A percentile compares a stretch with the other conserved stretches of the same genome.
Evolutionary conservation across 371 early-diverging fungal species (phyloP).

Genomic region (Blakeslea trispora): DNA sequence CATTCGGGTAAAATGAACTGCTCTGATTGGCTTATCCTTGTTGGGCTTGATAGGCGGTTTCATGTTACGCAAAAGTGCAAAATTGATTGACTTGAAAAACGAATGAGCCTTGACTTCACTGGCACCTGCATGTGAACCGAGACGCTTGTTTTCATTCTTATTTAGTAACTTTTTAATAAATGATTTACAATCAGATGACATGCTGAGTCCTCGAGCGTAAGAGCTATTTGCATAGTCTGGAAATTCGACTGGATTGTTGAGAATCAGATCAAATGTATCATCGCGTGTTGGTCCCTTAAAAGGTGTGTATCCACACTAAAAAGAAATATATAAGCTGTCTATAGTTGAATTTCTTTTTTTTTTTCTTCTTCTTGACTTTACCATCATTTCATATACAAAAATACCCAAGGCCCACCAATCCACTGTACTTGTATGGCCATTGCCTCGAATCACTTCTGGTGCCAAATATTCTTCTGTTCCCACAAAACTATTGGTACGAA

Average conservation of each 20-base stretch:
- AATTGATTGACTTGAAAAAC: conserved; percentile 91
- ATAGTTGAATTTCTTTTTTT: too few relatives aligned
- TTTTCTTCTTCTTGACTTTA: conserved; percentile 18
- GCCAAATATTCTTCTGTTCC: conserved; percentile 96
- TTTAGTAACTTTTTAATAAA: conserved; percentile 80
- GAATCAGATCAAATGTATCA: conserved; percentile 80
- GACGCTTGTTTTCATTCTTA: conserved; percentile 83
- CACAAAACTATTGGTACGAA: conserved; percentile 92
- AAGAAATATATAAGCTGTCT: conserved; percentile 12
- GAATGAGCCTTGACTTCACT: conserved; percentile 93
- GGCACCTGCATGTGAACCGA: conserved; percentile 89
- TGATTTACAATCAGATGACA: conserved; percentile 63
- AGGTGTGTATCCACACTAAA: conserved; percentile 81
- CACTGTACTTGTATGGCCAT: conserved; percentile 83
- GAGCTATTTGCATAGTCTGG: conserved; percentile 47
- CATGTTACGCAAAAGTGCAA: conserved; percentile 86
- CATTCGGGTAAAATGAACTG: conserved; percentile 63
- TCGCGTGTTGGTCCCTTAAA: conserved; percentile 90
- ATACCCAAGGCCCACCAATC: conserved; percentile 99
- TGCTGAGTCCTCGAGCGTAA: conserved; percentile 25
- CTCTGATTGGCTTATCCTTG: conserved; percentile 49
- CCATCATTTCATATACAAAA: conserved; percentile 92
- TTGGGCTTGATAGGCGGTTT: conserved; percentile 92
- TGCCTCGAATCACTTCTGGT: conserved; percentile 86
- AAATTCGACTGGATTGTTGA: conserved; percentile 74